Evolutionary conservation across 495 filamentous ascomycete species (phyloP), one percentile per base, ranked within the genome.

Genomic region (Penicillium waksmanii): DNA sequence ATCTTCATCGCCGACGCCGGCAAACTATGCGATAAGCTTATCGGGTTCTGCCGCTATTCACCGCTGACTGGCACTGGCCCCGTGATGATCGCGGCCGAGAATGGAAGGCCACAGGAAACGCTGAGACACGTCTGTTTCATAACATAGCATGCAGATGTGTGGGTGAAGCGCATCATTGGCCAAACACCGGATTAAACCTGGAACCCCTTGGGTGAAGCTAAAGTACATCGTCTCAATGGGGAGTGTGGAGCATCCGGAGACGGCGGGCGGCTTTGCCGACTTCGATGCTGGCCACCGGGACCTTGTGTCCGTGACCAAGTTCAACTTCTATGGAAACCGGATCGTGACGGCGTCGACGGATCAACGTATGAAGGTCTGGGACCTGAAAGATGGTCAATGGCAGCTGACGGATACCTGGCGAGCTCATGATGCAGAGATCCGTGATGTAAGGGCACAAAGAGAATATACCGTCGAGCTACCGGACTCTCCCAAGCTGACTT

Each of bases 311-410:
- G 79, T 82, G 50, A 79, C 75, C 44, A 77, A 74, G 54, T 82
- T 79, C 82, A 89, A 97, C 76, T 84, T 82, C 65, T 94, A 94
- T 69, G 95, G 95, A 57, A 93, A 89, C 63, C 91, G 93, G 60
- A 90, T 93, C 75, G 90, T 93, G 31, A 93, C 93, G 11, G 91
- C 90, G 31, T 95, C 90, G 36, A 89, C 92, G 3, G 95, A 99
- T 74, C 96, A 97, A 67, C 90, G 89, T 68, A 88, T 99, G 64
- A 92, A 92, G 69, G 89, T 98, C 33, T 98, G 92, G 83, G 92
- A 96, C 43, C 84, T 93, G 60, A 85, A 87, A 61, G 86, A 92
- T 63, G 86, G 86, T 13, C 77, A 86, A 49, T 97, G 92, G 92
- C 83, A 85, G 40, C 74, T 93, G 43, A 87, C 85, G 63, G 95